Evolutionary conservation across 805 yeast genomes (phyloP).

Genomic region (Sungouiozyma intestinalis): DNA sequence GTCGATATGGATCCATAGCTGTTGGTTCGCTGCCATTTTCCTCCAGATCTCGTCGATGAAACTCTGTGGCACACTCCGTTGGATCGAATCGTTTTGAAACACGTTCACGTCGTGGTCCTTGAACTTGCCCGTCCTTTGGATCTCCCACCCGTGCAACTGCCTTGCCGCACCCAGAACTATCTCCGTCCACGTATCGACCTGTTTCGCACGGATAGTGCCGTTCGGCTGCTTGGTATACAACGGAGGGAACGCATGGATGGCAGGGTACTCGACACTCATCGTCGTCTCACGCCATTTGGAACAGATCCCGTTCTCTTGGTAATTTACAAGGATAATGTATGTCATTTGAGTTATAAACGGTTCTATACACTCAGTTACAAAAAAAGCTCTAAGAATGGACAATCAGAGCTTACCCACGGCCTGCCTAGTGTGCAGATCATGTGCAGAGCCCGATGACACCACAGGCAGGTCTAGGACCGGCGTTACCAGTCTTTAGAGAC

Average conservation of each 20-base stretch:
- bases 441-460: constrained; percentile 73
- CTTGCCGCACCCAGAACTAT: constrained; percentile 55
- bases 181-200: constrained; percentile 66
- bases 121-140: constrained; percentile 29
- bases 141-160: constrained; percentile 42
- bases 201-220: constrained; percentile 64
- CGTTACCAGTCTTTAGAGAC: constrained; percentile 91
- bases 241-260: constrained; percentile 75
- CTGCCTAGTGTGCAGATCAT: background rate
- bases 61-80: constrained; percentile 44
- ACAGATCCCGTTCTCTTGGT: too few relatives aligned
- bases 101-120: constrained; percentile 21
- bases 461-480: constrained; percentile 97
- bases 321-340: too few relatives aligned
- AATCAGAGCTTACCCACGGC: background rate
- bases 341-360: too few relatives aligned
- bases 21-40: constrained; percentile 43
- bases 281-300: background rate
- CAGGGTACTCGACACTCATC: constrained; percentile 28
- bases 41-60: constrained; percentile 46
- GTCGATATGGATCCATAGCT: constrained; percentile 39
- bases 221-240: constrained; percentile 86
- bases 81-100: constrained; percentile 43
- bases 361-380: too few relatives aligned
- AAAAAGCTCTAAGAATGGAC: too few relatives aligned